Percentiles rank a stretch among this genome's conserved stretches.
Evolutionary conservation across 495 filamentous ascomycete genomes (phyloP).

Genomic region (Podospora pseudopauciseta): DNA sequence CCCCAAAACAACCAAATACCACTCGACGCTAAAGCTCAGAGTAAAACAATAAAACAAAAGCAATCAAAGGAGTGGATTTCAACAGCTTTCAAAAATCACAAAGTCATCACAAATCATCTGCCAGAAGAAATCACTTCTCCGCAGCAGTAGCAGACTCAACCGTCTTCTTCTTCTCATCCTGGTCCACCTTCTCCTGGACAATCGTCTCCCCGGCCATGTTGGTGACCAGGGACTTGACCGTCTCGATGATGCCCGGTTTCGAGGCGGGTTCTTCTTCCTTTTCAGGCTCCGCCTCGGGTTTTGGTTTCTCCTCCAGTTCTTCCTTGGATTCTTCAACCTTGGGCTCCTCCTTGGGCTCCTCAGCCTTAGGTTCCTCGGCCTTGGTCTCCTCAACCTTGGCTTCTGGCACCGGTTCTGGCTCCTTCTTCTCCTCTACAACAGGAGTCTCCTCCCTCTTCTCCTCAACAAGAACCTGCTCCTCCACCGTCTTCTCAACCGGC

Average conservation of each 20-base stretch:
- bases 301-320: not conserved
- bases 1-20: not conserved
- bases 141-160: constrained; percentile 37
- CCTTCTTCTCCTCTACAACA: constrained; percentile 16
- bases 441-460: constrained; percentile 26
- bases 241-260: not conserved
- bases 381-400: constrained; percentile 23
- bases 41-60: not conserved
- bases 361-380: not conserved
- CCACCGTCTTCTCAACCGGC: constrained; percentile 25
- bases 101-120: not conserved
- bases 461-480: constrained; percentile 37
- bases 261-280: not conserved
- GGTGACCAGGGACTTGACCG: constrained; percentile 43
- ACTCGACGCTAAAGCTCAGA: not conserved
- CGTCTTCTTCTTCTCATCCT: constrained; percentile 30
- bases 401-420: constrained; percentile 16
- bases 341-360: not conserved
- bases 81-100: not conserved
- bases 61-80: not conserved
- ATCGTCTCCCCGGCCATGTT: constrained; percentile 57
- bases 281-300: constrained; percentile 11
- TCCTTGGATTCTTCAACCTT: constrained; percentile 20
- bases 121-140: constrained; percentile 19
- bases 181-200: constrained; percentile 38